These are phyloP conservation scores for Cladorrhinum samala DNA, from an alignment of 495 filamentous ascomycete species.

Conservation along the genomic window DNA sequence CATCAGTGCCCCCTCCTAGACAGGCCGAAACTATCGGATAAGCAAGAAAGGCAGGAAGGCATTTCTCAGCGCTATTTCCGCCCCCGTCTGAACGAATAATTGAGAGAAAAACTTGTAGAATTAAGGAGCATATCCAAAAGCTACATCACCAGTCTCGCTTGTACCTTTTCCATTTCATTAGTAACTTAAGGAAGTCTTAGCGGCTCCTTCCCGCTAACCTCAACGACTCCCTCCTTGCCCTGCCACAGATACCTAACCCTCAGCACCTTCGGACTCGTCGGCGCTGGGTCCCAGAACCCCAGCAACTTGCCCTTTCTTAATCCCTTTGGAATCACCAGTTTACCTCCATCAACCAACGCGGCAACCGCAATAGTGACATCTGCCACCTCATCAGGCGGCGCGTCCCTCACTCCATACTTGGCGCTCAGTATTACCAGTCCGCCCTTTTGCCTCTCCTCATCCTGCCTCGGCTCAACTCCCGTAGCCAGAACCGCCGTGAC, in stretches of 20 bases:
- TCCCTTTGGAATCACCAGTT: constrained; percentile 18
- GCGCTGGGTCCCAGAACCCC: constrained; percentile 55
- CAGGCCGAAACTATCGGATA: too few species aligned
- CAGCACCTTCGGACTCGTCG: constrained; percentile 45
- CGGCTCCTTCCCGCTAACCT: constrained; percentile 42
- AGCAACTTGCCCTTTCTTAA: constrained; percentile 42
- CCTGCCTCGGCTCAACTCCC: constrained; percentile 44
- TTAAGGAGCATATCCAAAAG: too few species aligned
- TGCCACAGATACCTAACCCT: constrained; percentile 49
- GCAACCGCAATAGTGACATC: constrained; percentile 31
- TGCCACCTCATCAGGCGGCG: constrained; percentile 27
- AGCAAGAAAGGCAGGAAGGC: too few species aligned
- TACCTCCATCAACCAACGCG: constrained; percentile 19
- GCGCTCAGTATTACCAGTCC: constrained; percentile 28
- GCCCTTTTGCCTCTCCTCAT: constrained; percentile 29
- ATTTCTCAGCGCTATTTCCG: too few species aligned
- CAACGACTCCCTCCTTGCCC: constrained; percentile 40
- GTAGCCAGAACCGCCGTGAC: constrained; percentile 48
- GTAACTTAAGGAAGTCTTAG: constrained; percentile 34
- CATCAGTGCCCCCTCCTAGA: too few species aligned
- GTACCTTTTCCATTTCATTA: too few species aligned
- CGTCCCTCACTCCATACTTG: constrained; percentile 27
- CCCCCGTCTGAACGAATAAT: too few species aligned
- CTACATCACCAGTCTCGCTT: too few species aligned
- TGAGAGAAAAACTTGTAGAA: too few species aligned